These are phyloP conservation scores for Tolypocladium inflatum DNA, from an alignment of 2,329 filamentous ascomycete species.

Conservation along the genomic window DNA sequence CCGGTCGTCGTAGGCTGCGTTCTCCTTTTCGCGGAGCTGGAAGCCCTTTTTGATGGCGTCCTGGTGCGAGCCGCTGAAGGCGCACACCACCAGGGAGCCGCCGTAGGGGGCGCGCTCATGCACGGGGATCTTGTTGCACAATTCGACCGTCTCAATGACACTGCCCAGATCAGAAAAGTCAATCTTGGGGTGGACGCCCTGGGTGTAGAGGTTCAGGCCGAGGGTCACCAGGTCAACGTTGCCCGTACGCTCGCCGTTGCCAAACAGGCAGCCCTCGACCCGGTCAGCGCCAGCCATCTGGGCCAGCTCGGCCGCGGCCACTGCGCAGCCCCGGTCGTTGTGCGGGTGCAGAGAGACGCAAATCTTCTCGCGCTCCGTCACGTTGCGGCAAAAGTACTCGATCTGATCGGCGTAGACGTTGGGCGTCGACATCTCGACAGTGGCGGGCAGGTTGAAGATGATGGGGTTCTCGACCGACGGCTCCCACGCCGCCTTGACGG, in stretches of 20 bases:
- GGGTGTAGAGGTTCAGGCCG: conserved; percentile 88
- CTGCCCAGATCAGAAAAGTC: conserved; percentile 85
- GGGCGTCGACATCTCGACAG: conserved; percentile 88
- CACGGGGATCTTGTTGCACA: conserved; percentile 89
- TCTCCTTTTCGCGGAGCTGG: conserved; percentile 54
- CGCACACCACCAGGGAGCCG: conserved; percentile 82
- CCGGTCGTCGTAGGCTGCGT: conserved; percentile 49
- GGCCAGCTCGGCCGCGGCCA: conserved; percentile 82
- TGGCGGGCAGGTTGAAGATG: conserved; percentile 95
- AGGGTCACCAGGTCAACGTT: conserved; percentile 94
- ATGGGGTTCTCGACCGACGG: conserved; percentile 71
- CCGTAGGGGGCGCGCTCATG: conserved; percentile 86
- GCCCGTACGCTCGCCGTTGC: conserved; percentile 90
- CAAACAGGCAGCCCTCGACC: conserved; percentile 84
- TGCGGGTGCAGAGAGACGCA: conserved; percentile 88
- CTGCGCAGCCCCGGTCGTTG: conserved; percentile 85
- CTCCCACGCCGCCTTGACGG: conserved; percentile 89
- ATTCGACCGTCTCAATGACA: conserved; percentile 83
- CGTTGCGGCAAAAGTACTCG: conserved; percentile 85
- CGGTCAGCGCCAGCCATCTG: conserved; percentile 95
- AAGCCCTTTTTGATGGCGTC: conserved; percentile 95
- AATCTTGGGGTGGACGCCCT: conserved; percentile 74
- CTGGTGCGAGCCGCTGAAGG: conserved; percentile 87
- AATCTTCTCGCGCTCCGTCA: conserved; percentile 76
- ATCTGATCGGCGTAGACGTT: conserved; percentile 96